Evolutionary conservation across 2,329 filamentous ascomycete genomes (phyloP).

Genomic region (Paecilomyces niveus): DNA sequence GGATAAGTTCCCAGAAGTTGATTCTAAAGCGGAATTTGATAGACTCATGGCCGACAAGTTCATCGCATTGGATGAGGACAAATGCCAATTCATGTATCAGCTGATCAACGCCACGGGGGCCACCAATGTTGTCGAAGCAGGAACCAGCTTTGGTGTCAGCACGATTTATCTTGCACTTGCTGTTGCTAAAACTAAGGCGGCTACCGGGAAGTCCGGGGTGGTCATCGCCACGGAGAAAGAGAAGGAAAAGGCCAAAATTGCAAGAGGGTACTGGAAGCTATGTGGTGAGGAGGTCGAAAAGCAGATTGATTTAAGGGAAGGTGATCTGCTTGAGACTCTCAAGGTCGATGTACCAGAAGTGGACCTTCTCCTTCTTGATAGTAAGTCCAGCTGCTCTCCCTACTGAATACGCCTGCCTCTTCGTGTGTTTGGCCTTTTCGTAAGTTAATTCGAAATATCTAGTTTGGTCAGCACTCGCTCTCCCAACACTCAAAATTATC

Average conservation of each 20-base stretch:
- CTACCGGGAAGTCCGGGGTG: slow-evolving; percentile 16
- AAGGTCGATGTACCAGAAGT: slow-evolving; percentile 20
- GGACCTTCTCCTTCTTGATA: slow-evolving; percentile 30
- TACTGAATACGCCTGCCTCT: not conserved
- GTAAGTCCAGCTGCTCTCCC: slow-evolving; percentile 12
- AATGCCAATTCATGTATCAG: slow-evolving; percentile 30
- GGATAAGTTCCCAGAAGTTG: not conserved
- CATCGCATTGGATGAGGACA: slow-evolving; percentile 36
- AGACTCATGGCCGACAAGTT: slow-evolving; percentile 31
- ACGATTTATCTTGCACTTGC: slow-evolving; percentile 39
- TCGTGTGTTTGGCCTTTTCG: not conserved
- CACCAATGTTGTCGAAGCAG: slow-evolving; percentile 33
- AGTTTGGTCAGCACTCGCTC: slow-evolving; percentile 52
- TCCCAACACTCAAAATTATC: slow-evolving; percentile 46
- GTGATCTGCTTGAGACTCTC: slow-evolving; percentile 35
- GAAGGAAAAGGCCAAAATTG: slow-evolving; percentile 21
- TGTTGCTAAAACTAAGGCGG: slow-evolving; percentile 17
- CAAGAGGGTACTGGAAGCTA: slow-evolving; percentile 28
- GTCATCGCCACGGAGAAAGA: slow-evolving; percentile 38
- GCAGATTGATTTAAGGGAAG: slow-evolving; percentile 33
- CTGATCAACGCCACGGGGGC: slow-evolving; percentile 14
- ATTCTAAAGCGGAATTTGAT: slow-evolving; percentile 12
- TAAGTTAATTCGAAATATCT: not conserved
- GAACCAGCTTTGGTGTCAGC: slow-evolving; percentile 37
- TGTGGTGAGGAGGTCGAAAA: slow-evolving; percentile 22